phyloP scores from a whole-genome alignment of 352 stramenopile species.

The Sclerospora graminicola region DNA sequence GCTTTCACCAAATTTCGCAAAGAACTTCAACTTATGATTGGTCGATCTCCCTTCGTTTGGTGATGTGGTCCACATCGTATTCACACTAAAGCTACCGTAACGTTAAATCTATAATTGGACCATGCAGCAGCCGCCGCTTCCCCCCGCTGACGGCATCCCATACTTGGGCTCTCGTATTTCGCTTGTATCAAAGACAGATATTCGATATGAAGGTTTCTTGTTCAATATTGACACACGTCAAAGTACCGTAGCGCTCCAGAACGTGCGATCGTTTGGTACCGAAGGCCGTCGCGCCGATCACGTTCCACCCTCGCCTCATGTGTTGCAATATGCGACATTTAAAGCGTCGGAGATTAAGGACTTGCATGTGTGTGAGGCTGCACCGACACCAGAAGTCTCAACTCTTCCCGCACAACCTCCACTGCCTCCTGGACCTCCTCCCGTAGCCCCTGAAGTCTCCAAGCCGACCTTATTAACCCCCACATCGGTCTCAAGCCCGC shows the following conservation, averaged over 20 bases:
- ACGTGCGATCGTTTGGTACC: conserved; percentile 74
- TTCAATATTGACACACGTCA: conserved; percentile 83
- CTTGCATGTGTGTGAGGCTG: conserved; percentile 73
- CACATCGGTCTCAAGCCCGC: conserved; percentile 32
- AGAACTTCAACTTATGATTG: too few relatives aligned
- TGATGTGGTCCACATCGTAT: too few relatives aligned
- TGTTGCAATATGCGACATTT: conserved; percentile 74
- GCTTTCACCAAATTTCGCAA: too few relatives aligned
- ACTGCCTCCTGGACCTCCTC: conserved; percentile 2
- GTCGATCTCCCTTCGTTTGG: too few relatives aligned
- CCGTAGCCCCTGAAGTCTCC: neutral
- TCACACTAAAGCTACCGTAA: conserved; percentile 8
- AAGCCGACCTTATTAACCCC: conserved; percentile 44
- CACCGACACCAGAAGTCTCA: conserved; percentile 19
- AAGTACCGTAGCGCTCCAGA: conserved; percentile 74
- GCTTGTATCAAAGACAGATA: conserved; percentile 83
- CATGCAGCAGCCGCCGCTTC: conserved; percentile 24
- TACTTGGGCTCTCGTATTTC: conserved; percentile 79
- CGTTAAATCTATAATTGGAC: neutral
- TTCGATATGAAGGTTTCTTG: conserved; percentile 77
- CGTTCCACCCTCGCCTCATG: conserved; percentile 59
- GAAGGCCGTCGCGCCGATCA: conserved; percentile 65
- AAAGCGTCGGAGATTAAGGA: conserved; percentile 83
- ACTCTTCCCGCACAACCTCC: conserved; percentile 4
- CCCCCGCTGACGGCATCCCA: conserved; percentile 43